Percentiles rank a stretch among this genome's conserved stretches.
Conservation (phyloP, 2,329 filamentous ascomycete genomes). For the Sphaerulina musiva region DNA sequence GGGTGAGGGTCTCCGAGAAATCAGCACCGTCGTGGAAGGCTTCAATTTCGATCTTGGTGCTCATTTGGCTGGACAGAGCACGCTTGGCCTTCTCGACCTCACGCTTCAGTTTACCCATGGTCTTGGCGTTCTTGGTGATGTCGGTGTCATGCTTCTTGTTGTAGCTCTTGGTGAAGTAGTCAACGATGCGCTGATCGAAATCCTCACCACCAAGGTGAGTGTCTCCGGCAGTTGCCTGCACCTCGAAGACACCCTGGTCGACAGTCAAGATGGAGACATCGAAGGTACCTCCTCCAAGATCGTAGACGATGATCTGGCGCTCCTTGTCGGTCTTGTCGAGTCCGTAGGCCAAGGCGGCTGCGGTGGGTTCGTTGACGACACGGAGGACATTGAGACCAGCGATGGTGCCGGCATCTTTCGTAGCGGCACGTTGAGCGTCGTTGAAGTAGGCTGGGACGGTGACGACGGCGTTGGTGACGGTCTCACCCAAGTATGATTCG, state of each 20-base stretch:
- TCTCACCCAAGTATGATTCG: constrained; percentile 83
- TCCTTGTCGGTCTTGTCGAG: constrained; percentile 88
- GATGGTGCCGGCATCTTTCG: constrained; percentile 96
- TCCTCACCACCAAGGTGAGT: constrained; percentile 98
- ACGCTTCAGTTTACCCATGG: constrained; percentile 99
- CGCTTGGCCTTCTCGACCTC: constrained; percentile 99
- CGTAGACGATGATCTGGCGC: constrained; percentile 87
- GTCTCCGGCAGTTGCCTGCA: constrained; percentile 98
- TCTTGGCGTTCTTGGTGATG: constrained; percentile 88
- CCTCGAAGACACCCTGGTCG: constrained; percentile 96
- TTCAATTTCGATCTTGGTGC: constrained; percentile 68
- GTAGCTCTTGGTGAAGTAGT: constrained; percentile 92
- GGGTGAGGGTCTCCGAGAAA: constrained; percentile 96
- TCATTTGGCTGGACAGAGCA: constrained; percentile 56
- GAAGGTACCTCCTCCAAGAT: constrained; percentile 97
- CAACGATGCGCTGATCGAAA: constrained; percentile 96
- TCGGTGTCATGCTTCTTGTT: constrained; percentile 97
- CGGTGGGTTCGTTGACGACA: constrained; percentile 96
- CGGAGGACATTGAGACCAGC: constrained; percentile 92
- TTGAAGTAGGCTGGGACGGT: constrained; percentile 99
- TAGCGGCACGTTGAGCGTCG: constrained; percentile 94
- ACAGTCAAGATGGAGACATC: constrained; percentile 98
- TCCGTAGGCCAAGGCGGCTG: constrained; percentile 90
- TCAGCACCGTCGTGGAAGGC: constrained; percentile 94
- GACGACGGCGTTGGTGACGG: constrained; percentile 90